Conservation (phyloP, 2,329 filamentous ascomycete species). For the Leptosphaerulina australis region DNA sequence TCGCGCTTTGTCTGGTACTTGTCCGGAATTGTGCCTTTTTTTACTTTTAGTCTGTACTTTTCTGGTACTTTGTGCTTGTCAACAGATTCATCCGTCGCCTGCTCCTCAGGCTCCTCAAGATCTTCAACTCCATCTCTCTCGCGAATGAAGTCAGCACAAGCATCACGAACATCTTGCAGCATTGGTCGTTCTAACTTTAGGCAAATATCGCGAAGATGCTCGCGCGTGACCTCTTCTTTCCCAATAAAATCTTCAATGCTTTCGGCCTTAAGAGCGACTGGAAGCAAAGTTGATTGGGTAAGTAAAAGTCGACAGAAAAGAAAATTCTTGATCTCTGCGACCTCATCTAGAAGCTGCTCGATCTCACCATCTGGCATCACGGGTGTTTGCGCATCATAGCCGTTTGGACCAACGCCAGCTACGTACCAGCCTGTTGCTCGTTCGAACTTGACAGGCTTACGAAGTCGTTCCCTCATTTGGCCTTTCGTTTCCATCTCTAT, state of each 20-base stretch:
- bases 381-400: conserved; percentile 43
- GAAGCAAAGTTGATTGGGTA: conserved; percentile 54
- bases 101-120: conserved; percentile 32
- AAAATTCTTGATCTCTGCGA: conserved; percentile 57
- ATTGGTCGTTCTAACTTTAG: conserved; percentile 56
- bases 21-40: conserved; percentile 18
- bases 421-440: conserved; percentile 43
- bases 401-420: conserved; percentile 40
- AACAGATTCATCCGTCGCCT: conserved; percentile 21
- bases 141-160: conserved; percentile 57
- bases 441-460: conserved; percentile 49
- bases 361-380: conserved; percentile 54
- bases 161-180: conserved; percentile 59
- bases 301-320: conserved; percentile 58
- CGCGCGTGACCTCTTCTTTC: conserved; percentile 50
- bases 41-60: conserved; percentile 16
- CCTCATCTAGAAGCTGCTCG: conserved; percentile 51
- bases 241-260: conserved; percentile 56
- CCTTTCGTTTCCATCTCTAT: conserved; percentile 53
- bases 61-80: conserved; percentile 12
- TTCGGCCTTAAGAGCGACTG: conserved; percentile 52
- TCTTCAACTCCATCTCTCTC: conserved; percentile 49
- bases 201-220: conserved; percentile 56
- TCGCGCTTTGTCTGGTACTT: conserved; percentile 43
- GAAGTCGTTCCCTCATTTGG: conserved; percentile 51